Conservation (phyloP, 495 filamentous ascomycete species). For the Lophiostoma macrostomum region DNA sequence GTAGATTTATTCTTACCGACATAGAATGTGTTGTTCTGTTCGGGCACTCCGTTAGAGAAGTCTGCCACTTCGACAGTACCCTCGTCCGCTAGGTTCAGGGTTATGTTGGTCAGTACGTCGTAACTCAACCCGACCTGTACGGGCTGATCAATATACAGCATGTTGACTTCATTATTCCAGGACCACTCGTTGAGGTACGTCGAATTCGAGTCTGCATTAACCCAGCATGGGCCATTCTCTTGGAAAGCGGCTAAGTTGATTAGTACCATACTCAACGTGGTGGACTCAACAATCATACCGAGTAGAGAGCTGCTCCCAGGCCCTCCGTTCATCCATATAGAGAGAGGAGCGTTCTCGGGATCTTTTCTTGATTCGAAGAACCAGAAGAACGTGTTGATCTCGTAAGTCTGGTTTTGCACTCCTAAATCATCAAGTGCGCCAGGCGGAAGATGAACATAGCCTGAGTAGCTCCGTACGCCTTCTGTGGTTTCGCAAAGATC, state of each 20-base stretch:
- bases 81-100: constrained; percentile 21
- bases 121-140: constrained; percentile 59
- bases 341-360: constrained; percentile 55
- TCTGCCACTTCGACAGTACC: constrained; percentile 33
- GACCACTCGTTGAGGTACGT: constrained; percentile 36
- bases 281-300: constrained; percentile 13
- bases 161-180: constrained; percentile 36
- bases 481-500: constrained; percentile 35
- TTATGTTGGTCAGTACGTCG: constrained; percentile 52
- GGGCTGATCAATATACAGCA: constrained; percentile 48
- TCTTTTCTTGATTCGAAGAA: constrained; percentile 65
- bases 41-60: constrained; percentile 44
- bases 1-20: too few relatives aligned
- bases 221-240: constrained; percentile 38
- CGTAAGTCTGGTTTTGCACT: constrained; percentile 53
- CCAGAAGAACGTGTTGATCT: constrained; percentile 78
- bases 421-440: constrained; percentile 43
- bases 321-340: constrained; percentile 60
- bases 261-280: background rate
- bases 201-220: constrained; percentile 37
- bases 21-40: constrained; percentile 57
- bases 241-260: too few relatives aligned
- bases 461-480: constrained; percentile 37
- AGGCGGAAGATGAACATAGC: constrained; percentile 51
- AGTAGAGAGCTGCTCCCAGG: constrained; percentile 29